Evolutionary conservation across 176 grass and related monocot genomes (phyloP).

Genomic region (Lolium perenne): DNA sequence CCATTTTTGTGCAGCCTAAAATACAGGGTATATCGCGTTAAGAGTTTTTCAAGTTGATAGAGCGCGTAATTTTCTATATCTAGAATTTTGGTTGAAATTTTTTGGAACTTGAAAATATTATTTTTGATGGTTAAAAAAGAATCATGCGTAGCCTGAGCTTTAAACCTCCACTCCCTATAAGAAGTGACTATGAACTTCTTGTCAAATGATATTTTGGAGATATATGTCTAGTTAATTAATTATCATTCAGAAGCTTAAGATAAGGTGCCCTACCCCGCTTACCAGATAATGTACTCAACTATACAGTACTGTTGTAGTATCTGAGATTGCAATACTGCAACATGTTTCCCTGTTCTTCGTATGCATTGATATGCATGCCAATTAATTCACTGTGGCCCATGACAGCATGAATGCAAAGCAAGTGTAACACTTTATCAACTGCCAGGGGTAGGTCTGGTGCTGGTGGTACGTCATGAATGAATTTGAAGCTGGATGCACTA

Average conservation of each 20-base stretch:
- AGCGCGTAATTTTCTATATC: too few species aligned
- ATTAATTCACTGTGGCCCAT: constrained; percentile 33
- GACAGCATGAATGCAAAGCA: constrained; percentile 34
- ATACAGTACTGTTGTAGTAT: background rate
- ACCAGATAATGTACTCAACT: background rate
- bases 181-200: background rate
- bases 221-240: background rate
- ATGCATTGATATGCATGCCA: constrained; percentile 24
- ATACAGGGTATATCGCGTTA: too few species aligned
- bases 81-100: too few species aligned
- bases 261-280: background rate
- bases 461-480: constrained; percentile 8
- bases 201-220: background rate
- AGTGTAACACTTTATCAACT: constrained; percentile 23
- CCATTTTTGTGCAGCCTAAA: too few species aligned
- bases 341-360: background rate
- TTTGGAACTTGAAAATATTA: too few species aligned
- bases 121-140: too few species aligned
- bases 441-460: constrained; percentile 24
- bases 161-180: too few species aligned
- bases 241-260: background rate
- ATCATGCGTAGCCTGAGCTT: too few species aligned
- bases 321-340: background rate
- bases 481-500: background rate
- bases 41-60: too few species aligned